Conservation (phyloP, 2,329 filamentous ascomycete species). For the Ascocoryne sarcoides region DNA sequence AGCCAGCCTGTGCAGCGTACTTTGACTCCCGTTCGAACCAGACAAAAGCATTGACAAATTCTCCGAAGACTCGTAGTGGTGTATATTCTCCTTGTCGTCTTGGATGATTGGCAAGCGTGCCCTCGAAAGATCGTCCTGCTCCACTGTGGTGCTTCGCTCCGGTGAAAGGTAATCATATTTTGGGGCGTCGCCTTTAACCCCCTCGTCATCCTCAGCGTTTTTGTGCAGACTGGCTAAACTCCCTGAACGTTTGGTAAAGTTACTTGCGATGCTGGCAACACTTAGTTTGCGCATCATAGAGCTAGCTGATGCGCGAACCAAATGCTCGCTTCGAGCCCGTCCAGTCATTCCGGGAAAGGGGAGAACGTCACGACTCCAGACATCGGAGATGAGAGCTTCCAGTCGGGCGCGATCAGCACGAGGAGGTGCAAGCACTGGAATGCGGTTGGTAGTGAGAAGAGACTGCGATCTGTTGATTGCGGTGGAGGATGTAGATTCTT, state of each 20-base stretch:
- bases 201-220: slow-evolving; percentile 17
- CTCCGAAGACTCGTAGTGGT: slow-evolving; percentile 14
- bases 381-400: slow-evolving; percentile 63
- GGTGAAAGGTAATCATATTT: slow-evolving; percentile 9
- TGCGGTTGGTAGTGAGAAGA: slow-evolving; percentile 57
- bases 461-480: slow-evolving; percentile 72
- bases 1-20: slow-evolving; percentile 18
- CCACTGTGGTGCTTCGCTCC: slow-evolving; percentile 8
- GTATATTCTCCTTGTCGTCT: slow-evolving; percentile 23
- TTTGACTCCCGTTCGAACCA: slow-evolving; percentile 14
- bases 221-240: slow-evolving; percentile 25
- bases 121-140: slow-evolving; percentile 13
- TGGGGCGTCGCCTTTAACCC: slow-evolving; percentile 12
- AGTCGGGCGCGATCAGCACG: slow-evolving; percentile 69
- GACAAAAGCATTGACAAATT: slow-evolving; percentile 6
- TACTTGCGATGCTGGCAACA: slow-evolving; percentile 67
- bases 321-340: slow-evolving; percentile 56
- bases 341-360: slow-evolving; percentile 75
- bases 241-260: slow-evolving; percentile 61
- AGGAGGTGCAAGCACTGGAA: slow-evolving; percentile 64
- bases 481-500: slow-evolving; percentile 40
- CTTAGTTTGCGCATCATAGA: slow-evolving; percentile 84
- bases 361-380: slow-evolving; percentile 75
- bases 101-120: slow-evolving; percentile 22
- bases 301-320: slow-evolving; percentile 71